Evolutionary conservation across 2,329 filamentous ascomycete species (phyloP).

Genomic region (Colletotrichum shisoi): DNA sequence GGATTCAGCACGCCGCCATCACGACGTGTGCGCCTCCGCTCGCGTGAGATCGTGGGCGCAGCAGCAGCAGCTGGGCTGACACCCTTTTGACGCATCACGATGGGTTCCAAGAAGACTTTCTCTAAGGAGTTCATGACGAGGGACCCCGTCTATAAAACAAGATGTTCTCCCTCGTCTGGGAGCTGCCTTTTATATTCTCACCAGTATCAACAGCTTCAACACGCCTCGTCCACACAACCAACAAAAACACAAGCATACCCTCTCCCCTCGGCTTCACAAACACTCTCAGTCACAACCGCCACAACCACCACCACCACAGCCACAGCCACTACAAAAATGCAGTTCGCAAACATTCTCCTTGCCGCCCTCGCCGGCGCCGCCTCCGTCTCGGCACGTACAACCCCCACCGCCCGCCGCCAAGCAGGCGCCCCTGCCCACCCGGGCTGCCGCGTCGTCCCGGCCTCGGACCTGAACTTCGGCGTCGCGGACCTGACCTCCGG

Average conservation of each 20-base stretch:
- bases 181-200: neutral
- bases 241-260: neutral
- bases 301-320: neutral
- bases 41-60: conserved; percentile 3
- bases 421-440: neutral
- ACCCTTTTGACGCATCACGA: conserved; percentile 4
- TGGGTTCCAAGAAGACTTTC: neutral
- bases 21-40: neutral
- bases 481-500: conserved; percentile 27
- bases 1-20: no score
- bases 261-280: neutral
- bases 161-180: neutral
- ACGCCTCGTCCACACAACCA: neutral
- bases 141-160: conserved; percentile 13
- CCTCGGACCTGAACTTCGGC: conserved; percentile 28
- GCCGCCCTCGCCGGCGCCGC: conserved; percentile 18
- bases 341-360: conserved; percentile 29
- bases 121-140: neutral
- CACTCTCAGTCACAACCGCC: neutral
- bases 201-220: conserved; percentile 16
- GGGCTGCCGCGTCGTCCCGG: conserved; percentile 24
- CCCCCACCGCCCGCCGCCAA: conserved; percentile 22
- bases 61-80: conserved; percentile 4
- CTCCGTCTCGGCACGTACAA: conserved; percentile 15
- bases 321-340: conserved; percentile 15